Conservation (phyloP, 2,329 filamentous ascomycete genomes). For the Sporothrix sp. region DNA sequence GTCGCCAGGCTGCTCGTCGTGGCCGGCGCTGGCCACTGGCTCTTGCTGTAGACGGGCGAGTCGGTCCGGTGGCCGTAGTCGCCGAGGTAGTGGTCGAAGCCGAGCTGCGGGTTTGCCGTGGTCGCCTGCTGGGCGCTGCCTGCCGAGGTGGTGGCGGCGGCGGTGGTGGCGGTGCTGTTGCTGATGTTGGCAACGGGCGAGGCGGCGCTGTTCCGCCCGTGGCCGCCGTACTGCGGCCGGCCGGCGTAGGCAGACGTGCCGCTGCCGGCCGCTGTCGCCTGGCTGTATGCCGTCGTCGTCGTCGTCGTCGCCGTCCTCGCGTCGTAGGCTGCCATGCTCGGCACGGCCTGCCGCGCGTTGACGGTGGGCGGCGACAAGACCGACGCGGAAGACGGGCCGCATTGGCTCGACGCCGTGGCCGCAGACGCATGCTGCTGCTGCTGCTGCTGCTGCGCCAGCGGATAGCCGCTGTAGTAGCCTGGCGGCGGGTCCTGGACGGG, state of each 20-base stretch:
- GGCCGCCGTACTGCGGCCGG: slow-evolving; percentile 1
- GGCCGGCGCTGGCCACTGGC: not conserved
- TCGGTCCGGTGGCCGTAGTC: slow-evolving; percentile 1
- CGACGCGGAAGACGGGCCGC: not conserved
- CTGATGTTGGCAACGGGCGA: no score
- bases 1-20: not conserved
- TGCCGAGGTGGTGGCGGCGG: not conserved
- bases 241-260: not conserved
- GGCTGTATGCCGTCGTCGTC: not conserved
- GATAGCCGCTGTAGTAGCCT: not conserved
- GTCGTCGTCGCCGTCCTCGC: not conserved
- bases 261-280: not conserved
- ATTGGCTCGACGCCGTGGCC: not conserved
- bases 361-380: not conserved
- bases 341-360: not conserved
- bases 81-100: slow-evolving; percentile 5
- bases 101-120: slow-evolving; percentile 11
- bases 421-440: not conserved
- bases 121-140: slow-evolving; percentile 10
- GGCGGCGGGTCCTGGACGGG: not conserved
- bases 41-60: not conserved
- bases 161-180: slow-evolving; percentile 20
- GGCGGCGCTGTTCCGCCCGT: not conserved
- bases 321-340: not conserved
- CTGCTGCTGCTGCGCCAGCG: not conserved